These are phyloP conservation scores for Termitomyces bulborhizus DNA, from an alignment of 768 basidiomycete species.

Conservation along the genomic window DNA sequence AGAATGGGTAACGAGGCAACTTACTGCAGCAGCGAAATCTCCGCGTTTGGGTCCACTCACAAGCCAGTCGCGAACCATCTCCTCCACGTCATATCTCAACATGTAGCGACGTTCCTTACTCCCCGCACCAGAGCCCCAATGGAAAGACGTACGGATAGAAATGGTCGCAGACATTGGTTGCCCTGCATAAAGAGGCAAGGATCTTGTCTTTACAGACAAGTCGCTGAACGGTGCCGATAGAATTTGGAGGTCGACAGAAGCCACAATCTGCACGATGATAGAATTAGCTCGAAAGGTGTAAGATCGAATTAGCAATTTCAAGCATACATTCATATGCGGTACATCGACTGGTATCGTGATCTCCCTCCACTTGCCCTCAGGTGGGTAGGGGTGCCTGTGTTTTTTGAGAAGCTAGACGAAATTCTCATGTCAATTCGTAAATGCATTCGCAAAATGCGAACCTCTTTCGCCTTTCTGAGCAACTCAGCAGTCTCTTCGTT, in stretches of 20 bases:
- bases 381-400: slow-evolving; percentile 33
- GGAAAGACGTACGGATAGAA: slow-evolving; percentile 65
- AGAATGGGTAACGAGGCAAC: slow-evolving; percentile 13
- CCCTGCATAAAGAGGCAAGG: slow-evolving; percentile 67
- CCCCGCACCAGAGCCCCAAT: slow-evolving; percentile 56
- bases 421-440: not conserved
- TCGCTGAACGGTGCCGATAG: slow-evolving; percentile 38
- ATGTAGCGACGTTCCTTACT: slow-evolving; percentile 37
- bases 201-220: slow-evolving; percentile 16
- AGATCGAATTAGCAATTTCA: not conserved
- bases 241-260: slow-evolving; percentile 48
- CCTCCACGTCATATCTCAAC: slow-evolving; percentile 79
- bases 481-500: slow-evolving; percentile 23
- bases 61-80: slow-evolving; percentile 80
- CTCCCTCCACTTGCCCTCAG: slow-evolving; percentile 58
- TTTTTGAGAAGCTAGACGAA: slow-evolving; percentile 32
- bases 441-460: slow-evolving; percentile 7
- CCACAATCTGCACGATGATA: slow-evolving; percentile 47
- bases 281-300: slow-evolving; percentile 1
- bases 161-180: slow-evolving; percentile 74
- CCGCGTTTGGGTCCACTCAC: slow-evolving; percentile 86
- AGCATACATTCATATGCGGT: slow-evolving; percentile 70
- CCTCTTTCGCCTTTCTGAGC: slow-evolving; percentile 27
- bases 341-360: slow-evolving; percentile 83
- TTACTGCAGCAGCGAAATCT: slow-evolving; percentile 68